These are phyloP conservation scores for Alternaria tenuissima DNA, from an alignment of 2,329 filamentous ascomycete genomes.

Conservation along the genomic window DNA sequence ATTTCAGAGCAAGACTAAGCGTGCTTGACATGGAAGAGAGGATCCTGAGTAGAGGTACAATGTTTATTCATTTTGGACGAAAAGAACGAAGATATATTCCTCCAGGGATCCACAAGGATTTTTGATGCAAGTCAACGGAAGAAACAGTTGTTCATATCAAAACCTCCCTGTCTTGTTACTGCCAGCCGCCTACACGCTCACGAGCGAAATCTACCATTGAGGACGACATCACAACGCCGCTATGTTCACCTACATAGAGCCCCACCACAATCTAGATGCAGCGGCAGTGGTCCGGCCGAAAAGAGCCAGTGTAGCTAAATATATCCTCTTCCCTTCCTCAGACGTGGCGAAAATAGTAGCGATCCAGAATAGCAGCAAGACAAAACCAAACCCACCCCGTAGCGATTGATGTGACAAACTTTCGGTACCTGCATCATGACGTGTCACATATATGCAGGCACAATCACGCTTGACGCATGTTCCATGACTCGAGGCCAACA, in stretches of 20 bases:
- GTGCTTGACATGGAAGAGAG: background rate
- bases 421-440: slow-evolving; percentile 4
- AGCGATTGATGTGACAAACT: background rate
- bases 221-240: background rate
- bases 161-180: background rate
- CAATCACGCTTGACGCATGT: slow-evolving; percentile 1
- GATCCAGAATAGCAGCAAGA: background rate
- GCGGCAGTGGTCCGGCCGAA: background rate
- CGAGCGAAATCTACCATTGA: background rate
- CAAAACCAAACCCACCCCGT: background rate
- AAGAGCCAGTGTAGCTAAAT: background rate
- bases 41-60: background rate
- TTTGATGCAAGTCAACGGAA: background rate
- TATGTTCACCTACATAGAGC: background rate
- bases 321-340: background rate
- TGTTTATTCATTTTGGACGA: background rate
- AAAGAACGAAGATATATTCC: background rate
- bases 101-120: too few relatives aligned
- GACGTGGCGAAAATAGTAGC: background rate
- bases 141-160: background rate
- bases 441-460: slow-evolving; percentile 2
- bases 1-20: background rate
- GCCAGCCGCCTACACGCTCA: background rate
- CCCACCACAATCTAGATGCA: background rate
- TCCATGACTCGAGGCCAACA: slow-evolving; percentile 2